Conservation (phyloP, 768 basidiomycete species). For the Tulasnella calospora region DNA sequence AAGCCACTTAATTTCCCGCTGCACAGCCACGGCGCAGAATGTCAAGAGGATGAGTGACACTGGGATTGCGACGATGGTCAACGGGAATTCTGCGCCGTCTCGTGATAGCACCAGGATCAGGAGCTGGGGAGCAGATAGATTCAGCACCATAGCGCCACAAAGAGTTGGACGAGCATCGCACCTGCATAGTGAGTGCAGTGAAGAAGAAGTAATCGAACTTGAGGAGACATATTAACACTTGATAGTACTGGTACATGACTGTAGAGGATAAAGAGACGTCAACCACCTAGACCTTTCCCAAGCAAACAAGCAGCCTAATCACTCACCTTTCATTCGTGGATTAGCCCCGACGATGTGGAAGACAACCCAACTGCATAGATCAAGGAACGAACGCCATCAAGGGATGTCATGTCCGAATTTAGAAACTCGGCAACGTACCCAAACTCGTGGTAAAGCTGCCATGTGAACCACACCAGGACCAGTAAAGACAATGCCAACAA, state of each 20-base stretch:
- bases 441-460: conserved; percentile 71
- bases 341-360: conserved; percentile 68
- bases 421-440: conserved; percentile 50
- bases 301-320: neutral
- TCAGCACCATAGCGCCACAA: neutral
- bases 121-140: conserved; percentile 45
- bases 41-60: conserved; percentile 64
- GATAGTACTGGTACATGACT: conserved; percentile 88
- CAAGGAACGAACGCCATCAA: conserved; percentile 22
- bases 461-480: conserved; percentile 61
- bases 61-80: conserved; percentile 80
- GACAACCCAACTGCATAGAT: conserved; percentile 68
- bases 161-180: conserved; percentile 30
- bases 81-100: conserved; percentile 68
- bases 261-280: conserved; percentile 13
- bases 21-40: conserved; percentile 63
- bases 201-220: conserved; percentile 91
- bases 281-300: neutral
- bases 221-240: conserved; percentile 79
- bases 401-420: neutral
- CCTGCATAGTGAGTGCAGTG: conserved; percentile 85
- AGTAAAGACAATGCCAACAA: conserved; percentile 65
- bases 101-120: conserved; percentile 67
- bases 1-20: conserved; percentile 75
- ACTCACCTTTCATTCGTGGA: conserved; percentile 73